These are phyloP conservation scores for Papiliotrema fonsecae DNA, from an alignment of 1,284 basidiomycete genomes.

Conservation along the genomic window DNA sequence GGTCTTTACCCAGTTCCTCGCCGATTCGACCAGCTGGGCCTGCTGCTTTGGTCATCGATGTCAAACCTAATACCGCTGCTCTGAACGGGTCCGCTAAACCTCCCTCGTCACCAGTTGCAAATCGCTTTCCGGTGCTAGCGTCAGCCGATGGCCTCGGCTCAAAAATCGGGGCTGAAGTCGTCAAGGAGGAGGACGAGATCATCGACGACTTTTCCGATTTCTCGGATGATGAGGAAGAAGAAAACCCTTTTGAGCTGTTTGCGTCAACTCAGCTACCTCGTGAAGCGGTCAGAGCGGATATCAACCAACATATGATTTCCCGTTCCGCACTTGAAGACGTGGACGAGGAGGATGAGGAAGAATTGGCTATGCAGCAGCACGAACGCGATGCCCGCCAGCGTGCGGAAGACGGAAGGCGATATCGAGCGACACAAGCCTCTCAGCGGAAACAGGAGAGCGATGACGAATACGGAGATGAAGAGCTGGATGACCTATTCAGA, in stretches of 20 bases:
- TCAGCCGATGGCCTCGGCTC: not conserved
- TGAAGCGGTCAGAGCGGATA: conserved; percentile 33
- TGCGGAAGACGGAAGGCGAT: conserved; percentile 26
- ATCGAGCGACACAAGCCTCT: conserved; percentile 38
- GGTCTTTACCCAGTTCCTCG: conserved; percentile 5
- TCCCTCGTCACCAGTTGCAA: not conserved
- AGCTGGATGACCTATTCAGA: conserved; percentile 33
- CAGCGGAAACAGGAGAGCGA: conserved; percentile 20
- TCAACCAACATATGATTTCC: conserved; percentile 40
- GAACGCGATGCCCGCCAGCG: conserved; percentile 26
- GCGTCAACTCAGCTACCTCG: conserved; percentile 28
- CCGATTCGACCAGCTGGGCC: conserved; percentile 12
- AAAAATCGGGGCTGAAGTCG: conserved; percentile 3
- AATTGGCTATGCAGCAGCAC: conserved; percentile 18
- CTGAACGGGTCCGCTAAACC: too few species aligned
- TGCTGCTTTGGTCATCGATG: conserved; percentile 2
- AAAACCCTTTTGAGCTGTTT: conserved; percentile 37
- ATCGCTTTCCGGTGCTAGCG: not conserved
- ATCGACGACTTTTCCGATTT: conserved; percentile 18
- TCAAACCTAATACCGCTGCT: too few species aligned
- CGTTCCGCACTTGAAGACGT: conserved; percentile 24
- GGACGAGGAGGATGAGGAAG: conserved; percentile 27
- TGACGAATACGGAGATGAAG: conserved; percentile 33
- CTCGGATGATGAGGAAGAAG: conserved; percentile 26
- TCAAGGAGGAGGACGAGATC: conserved; percentile 21